These are phyloP conservation scores for Mycotypha africana DNA, from an alignment of 371 early-diverging fungal genomes.

Conservation along the genomic window DNA sequence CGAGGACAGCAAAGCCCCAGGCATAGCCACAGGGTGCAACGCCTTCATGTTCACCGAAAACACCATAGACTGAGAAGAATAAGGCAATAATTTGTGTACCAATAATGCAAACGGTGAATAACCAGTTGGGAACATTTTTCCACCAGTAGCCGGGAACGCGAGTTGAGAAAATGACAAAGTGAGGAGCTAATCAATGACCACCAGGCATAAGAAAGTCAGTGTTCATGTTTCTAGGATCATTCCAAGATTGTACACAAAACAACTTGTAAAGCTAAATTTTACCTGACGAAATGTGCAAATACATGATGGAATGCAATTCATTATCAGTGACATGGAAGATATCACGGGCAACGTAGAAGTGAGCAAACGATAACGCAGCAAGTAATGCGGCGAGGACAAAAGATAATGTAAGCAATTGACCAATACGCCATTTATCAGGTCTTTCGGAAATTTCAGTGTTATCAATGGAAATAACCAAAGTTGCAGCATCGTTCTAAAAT, in stretches of 20 bases:
- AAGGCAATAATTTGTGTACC: constrained; percentile 91
- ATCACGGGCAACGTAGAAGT: constrained; percentile 73
- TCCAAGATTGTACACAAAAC: constrained; percentile 28
- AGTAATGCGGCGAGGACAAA: constrained; percentile 68
- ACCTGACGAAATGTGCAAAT: constrained; percentile 84
- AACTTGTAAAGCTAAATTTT: no score
- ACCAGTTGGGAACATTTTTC: constrained; percentile 74
- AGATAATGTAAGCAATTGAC: constrained; percentile 80
- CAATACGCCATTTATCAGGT: constrained; percentile 92
- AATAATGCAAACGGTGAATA: constrained; percentile 76
- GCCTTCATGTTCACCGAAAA: constrained; percentile 40
- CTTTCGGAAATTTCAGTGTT: constrained; percentile 79
- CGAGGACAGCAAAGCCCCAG: constrained; percentile 62
- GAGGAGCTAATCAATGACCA: constrained; percentile 63
- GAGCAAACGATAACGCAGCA: constrained; percentile 74
- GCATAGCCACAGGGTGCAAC: constrained; percentile 51
- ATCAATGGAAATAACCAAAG: constrained; percentile 89
- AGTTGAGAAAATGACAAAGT: constrained; percentile 96
- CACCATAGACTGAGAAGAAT: constrained; percentile 81
- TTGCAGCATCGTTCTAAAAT: constrained; percentile 79
- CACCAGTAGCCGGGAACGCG: constrained; percentile 88
- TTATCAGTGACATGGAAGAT: constrained; percentile 44
- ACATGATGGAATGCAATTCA: constrained; percentile 79
- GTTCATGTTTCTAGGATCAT: constrained; percentile 59
- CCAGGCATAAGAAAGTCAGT: no score